A percentile compares a stretch with the other conserved stretches of the same genome.
phyloP scores from a whole-genome alignment of 2,329 filamentous ascomycete genomes.

The Coniochaeta sp. region DNA sequence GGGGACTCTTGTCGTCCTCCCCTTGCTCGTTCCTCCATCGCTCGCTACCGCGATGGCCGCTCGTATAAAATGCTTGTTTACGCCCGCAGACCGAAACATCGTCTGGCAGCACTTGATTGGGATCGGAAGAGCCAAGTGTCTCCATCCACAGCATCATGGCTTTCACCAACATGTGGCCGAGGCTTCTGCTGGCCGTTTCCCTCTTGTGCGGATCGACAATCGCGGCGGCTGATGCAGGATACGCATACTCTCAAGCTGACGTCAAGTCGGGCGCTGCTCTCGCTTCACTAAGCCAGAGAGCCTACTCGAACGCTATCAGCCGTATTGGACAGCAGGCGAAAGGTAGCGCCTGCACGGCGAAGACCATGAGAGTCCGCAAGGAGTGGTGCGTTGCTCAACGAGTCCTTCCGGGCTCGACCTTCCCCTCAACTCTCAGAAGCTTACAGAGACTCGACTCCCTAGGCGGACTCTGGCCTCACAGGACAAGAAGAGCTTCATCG shows the following conservation, averaged over 20 bases:
- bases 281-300: background rate
- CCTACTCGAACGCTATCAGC: background rate
- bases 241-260: background rate
- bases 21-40: background rate
- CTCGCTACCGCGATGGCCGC: background rate
- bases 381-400: background rate
- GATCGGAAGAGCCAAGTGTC: background rate
- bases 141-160: background rate
- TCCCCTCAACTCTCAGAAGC: background rate
- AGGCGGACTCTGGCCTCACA: background rate
- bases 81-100: background rate
- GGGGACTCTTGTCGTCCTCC: background rate
- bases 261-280: background rate
- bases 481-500: slow-evolving; percentile 7
- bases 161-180: background rate
- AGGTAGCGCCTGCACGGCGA: background rate
- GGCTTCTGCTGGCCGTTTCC: background rate
- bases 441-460: background rate
- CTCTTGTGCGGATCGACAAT: background rate
- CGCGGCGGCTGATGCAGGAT: background rate
- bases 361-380: background rate
- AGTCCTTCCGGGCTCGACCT: background rate
- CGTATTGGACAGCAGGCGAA: background rate
- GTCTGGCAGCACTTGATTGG: background rate
- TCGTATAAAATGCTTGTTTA: background rate